Base-by-base conservation (phyloP, 2,329 filamentous ascomycete species). In the Cordyceps javanica region DNA sequence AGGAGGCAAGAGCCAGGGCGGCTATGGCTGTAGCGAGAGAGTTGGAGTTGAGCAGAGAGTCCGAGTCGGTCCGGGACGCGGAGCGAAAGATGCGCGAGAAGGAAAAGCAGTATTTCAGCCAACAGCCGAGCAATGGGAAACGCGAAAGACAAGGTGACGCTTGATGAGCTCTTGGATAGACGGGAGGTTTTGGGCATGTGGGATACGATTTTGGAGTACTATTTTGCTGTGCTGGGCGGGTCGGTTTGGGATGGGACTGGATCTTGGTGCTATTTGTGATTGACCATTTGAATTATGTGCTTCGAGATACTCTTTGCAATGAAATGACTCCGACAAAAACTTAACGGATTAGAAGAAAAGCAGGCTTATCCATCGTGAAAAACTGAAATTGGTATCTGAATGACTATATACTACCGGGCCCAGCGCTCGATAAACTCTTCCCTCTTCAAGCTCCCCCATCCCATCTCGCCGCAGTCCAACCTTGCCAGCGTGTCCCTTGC, bases 381-480 rank as follows among this genome's bases (percentile, higher is more conserved):
- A 5, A 16, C 11, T 3, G 6, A 16, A 16, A 26, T 14, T 44
- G 5, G 23, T 44, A n/a, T 44, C 14, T 44, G 14, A 0, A 44
- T 6, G 7, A 5, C 11, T 10, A 1, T 21, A 3, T n/a, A 5
- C 45, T 34, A 57, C 45, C 54, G 48, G 36, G 53, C 46, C 72
- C 72, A 74, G n/a, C 72, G 62, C 25, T 67, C 59, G 4, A 73
- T 52, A 57, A 85, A 69, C 46, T 80, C 75, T 6, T 80, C 78
- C 59, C 72, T 75, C 64, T 75, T 78, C n/a, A 72, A 68, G 60
- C 78, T 81, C 61, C 68, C 74, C 1, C 64, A 70, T 26, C 67
- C 63, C 5, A 72, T 64, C 34, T 68, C 69, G 45, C 70, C 70
- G 6, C 73, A 61, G 54, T 78, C 71, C 0, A 77, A 66, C 13